Base-by-base conservation (phyloP, 345 rosid genomes). In the Trapa bicornis region DNA sequence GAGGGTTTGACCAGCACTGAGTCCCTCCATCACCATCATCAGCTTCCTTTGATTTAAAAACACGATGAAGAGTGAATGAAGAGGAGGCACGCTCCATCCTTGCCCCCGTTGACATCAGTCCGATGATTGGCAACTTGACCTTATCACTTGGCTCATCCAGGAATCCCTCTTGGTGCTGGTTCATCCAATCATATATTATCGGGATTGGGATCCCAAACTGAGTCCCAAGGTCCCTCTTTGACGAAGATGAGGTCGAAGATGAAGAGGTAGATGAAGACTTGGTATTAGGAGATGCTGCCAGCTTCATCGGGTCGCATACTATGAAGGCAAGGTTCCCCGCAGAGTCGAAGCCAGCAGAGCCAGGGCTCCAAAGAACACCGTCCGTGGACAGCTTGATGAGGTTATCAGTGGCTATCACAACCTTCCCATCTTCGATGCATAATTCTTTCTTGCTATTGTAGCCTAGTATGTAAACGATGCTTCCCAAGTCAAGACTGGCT, bases 131-230 rank as follows among this genome's bases (percentile, higher is more conserved):
- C 68, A 90, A 72, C 77, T 87, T 93, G 3, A 97, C 94, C 71
- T 90, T 93, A 13, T 84, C 79, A 66, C 11, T 58, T 17, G 80
- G 86, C 75, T 93, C 97, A 66, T 93, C 98, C 0, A 93, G 88
- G 77, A 82, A 86, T 67, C 97, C 98, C 81, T 93, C 98, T 97
- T 97, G 90, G 71, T 93, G 98, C 80, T 90, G 98, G 80, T 87
- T 90, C 65, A 90, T 82, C 97, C 98, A 90, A 80, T 93, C 96
- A 70, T 92, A 86, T 2, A 93, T 90, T 35, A 90, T 80, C 2
- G 98, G 96, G 65, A 93, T 79, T 3, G 98, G 97, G 78, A 93
- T 93, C 58, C 98, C 95, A 47, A 93, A 93, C 74, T 90, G 98
- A 90, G 84, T 81, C 2, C 79, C 79, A 42, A 75, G 54, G 61